Percentiles rank a stretch among this genome's conserved stretches.
These are phyloP conservation scores for Tulasnella sp. DNA, from an alignment of 768 basidiomycete species.

Conservation along the genomic window DNA sequence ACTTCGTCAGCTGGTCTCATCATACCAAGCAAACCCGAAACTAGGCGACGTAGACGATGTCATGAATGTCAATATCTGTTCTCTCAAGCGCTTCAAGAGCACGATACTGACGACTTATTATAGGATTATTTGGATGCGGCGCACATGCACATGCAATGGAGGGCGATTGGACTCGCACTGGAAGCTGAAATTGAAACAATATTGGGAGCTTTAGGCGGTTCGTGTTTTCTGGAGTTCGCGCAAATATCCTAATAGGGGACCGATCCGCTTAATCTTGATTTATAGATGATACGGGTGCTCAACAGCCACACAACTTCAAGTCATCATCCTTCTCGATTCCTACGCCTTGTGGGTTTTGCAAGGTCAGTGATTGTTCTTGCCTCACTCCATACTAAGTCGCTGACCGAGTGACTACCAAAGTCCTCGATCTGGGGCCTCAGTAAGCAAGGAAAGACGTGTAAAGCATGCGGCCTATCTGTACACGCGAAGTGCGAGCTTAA, in stretches of 20 bases:
- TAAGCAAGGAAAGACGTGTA: constrained; percentile 87
- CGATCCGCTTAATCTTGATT: neutral
- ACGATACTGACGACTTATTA: neutral
- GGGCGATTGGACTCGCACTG: constrained; percentile 60
- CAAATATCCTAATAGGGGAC: neutral
- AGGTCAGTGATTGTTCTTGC: constrained; percentile 50
- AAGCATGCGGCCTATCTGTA: constrained; percentile 73
- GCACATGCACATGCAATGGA: constrained; percentile 61
- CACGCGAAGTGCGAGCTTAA: constrained; percentile 87
- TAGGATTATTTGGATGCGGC: constrained; percentile 67
- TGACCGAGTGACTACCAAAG: constrained; percentile 45
- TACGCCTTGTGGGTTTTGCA: constrained; percentile 79
- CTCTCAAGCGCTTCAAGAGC: neutral
- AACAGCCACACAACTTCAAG: constrained; percentile 78
- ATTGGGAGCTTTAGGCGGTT: constrained; percentile 64
- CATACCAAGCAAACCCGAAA: constrained; percentile 54
- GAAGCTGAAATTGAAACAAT: constrained; percentile 69
- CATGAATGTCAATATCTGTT: constrained; percentile 52
- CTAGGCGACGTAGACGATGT: constrained; percentile 63
- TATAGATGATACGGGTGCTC: constrained; percentile 74
- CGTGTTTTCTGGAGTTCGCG: constrained; percentile 38
- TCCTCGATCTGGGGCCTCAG: constrained; percentile 85
- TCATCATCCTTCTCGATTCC: constrained; percentile 85
- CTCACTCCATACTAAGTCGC: neutral
- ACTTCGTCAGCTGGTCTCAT: constrained; percentile 51